phyloP scores from a whole-genome alignment of 208 protist species.

The Crithidia bombi region DNA sequence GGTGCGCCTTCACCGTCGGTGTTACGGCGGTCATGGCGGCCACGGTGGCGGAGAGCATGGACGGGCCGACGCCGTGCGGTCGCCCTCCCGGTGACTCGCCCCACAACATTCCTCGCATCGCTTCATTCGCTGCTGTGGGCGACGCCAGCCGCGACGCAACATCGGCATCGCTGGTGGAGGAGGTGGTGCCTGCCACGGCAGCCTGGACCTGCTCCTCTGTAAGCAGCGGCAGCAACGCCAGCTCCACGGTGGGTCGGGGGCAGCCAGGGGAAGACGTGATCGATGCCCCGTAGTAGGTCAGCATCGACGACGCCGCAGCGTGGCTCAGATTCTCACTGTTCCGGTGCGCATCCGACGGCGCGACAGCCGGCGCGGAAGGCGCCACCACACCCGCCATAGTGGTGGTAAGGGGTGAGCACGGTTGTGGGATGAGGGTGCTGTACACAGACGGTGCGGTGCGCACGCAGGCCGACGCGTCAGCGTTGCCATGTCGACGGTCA shows the following conservation, averaged over 20 bases:
- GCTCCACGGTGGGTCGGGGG: slow-evolving; percentile 4
- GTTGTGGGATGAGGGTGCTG: slow-evolving; percentile 4
- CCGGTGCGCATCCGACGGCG: neutral
- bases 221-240: slow-evolving; percentile 16
- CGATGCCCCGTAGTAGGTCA: slow-evolving; percentile 4
- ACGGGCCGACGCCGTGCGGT: neutral
- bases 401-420: neutral
- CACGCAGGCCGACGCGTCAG: neutral
- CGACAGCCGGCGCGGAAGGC: neutral
- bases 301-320: slow-evolving; percentile 5
- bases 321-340: neutral
- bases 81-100: neutral
- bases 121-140: neutral
- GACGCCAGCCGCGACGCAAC: neutral
- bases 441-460: neutral
- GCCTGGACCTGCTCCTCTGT: slow-evolving; percentile 17
- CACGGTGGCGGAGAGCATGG: slow-evolving; percentile 9
- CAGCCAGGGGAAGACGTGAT: slow-evolving; percentile 10
- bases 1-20: neutral
- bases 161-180: neutral
- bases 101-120: neutral
- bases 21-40: slow-evolving; percentile 6
- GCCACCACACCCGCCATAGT: neutral
- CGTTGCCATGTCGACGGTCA: too few species aligned
- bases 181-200: neutral